phyloP scores from a whole-genome alignment of 2,329 filamentous ascomycete species.

The Pochonia chlamydosporia region DNA sequence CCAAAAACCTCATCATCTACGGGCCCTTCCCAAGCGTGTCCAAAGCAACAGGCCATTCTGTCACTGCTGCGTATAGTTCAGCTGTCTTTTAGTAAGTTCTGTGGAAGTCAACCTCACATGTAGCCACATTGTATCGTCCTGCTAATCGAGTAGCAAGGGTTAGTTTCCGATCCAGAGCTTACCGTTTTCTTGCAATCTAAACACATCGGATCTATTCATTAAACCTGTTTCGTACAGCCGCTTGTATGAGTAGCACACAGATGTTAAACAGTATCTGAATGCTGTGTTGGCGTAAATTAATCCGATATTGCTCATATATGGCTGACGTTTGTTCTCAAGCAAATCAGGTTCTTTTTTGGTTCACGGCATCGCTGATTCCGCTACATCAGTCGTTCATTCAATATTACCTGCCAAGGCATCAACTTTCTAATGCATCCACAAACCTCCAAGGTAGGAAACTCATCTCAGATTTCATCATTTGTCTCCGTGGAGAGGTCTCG shows the following conservation, averaged over 20 bases:
- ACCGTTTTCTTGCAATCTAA: neutral
- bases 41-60: neutral
- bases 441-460: constrained; percentile 5
- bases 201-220: neutral
- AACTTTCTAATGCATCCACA: constrained; percentile 8
- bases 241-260: neutral
- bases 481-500: neutral
- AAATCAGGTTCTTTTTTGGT: too few species aligned
- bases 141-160: neutral
- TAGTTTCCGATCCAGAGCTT: neutral
- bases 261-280: neutral
- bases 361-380: neutral
- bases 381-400: neutral
- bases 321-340: neutral
- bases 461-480: neutral
- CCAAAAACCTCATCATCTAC: too few species aligned
- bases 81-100: neutral
- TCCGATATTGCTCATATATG: neutral
- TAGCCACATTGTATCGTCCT: neutral
- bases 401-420: neutral
- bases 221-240: neutral
- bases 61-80: neutral
- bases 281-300: neutral
- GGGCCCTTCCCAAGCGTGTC: too few species aligned
- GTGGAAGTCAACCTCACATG: neutral